Evolutionary conservation across 23 red algal species (phyloP).

Genomic region (Gracilariopsis chorda): DNA sequence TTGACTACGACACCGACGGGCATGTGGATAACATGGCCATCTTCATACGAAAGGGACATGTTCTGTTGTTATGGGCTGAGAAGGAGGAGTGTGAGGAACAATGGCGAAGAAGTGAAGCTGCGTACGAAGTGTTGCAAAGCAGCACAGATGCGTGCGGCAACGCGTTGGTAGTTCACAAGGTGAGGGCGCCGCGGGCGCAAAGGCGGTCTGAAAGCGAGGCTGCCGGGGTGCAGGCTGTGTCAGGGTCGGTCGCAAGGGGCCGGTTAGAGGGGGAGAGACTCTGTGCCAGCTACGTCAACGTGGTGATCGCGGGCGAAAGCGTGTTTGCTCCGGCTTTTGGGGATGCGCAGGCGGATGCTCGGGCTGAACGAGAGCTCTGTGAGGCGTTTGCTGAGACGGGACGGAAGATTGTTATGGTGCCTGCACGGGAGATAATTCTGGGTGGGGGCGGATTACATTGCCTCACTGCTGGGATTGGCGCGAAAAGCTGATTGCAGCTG

Average conservation of each 20-base stretch:
- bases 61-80: conserved; percentile 62
- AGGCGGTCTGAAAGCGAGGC: neutral
- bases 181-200: neutral
- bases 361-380: conserved; percentile 29
- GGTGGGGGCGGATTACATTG: conserved; percentile 81
- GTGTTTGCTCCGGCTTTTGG: conserved; percentile 70
- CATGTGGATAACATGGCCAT: conserved; percentile 86
- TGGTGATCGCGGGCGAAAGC: conserved; percentile 50
- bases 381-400: conserved; percentile 13
- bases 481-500: too few relatives aligned
- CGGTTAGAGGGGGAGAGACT: conserved; percentile 56
- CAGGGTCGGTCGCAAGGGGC: neutral
- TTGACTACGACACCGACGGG: conserved; percentile 72
- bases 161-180: conserved; percentile 31
- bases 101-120: conserved; percentile 14
- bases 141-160: conserved; percentile 26
- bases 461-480: conserved; percentile 30
- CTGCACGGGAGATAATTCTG: conserved; percentile 79
- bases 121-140: conserved; percentile 19
- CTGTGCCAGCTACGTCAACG: conserved; percentile 72
- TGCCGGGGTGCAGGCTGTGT: neutral
- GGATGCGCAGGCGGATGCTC: neutral
- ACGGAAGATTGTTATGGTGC: conserved; percentile 32
- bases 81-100: neutral
- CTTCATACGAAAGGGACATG: conserved; percentile 45